phyloP scores from a whole-genome alignment of 257 asterid genomes.

The Lithospermum erythrorhizon region DNA sequence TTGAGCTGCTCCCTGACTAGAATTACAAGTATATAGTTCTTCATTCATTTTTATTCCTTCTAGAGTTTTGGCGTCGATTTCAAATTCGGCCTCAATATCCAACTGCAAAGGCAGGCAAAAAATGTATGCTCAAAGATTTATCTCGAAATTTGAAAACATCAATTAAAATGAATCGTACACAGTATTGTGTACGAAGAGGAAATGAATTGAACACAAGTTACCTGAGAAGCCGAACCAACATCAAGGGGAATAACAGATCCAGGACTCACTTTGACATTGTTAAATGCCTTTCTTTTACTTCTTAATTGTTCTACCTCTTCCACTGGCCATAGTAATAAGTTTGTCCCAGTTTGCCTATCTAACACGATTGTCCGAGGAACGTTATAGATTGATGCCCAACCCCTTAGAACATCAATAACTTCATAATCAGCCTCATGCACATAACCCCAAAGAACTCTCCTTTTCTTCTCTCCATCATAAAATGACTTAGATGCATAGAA shows the following conservation, averaged over 20 bases:
- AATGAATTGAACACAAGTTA: conserved; percentile 3
- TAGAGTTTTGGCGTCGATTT: conserved; percentile 27
- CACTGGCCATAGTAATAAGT: conserved; percentile 68
- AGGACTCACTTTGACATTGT: conserved; percentile 26
- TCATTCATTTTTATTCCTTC: conserved; percentile 22
- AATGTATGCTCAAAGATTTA: too few relatives aligned
- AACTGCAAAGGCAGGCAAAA: too few relatives aligned
- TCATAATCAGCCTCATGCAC: conserved; percentile 67
- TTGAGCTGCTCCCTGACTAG: conserved; percentile 40
- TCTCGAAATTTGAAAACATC: not conserved
- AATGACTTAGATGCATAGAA: conserved; percentile 83
- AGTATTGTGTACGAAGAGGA: too few relatives aligned
- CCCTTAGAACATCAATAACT: conserved; percentile 49
- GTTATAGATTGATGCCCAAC: conserved; percentile 82
- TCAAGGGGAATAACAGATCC: conserved; percentile 46
- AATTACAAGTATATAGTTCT: conserved; percentile 31
- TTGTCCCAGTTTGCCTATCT: conserved; percentile 51
- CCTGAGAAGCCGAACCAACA: conserved; percentile 49
- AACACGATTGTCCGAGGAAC: conserved; percentile 57
- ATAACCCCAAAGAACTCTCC: conserved; percentile 87
- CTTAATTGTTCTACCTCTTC: conserved; percentile 60
- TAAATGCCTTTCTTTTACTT: conserved; percentile 18
- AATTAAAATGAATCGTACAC: too few relatives aligned
- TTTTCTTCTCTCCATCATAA: conserved; percentile 49
- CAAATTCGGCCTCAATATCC: conserved; percentile 66